Conservation (phyloP, 345 rosid species). For the Sonneratia caseolaris region DNA sequence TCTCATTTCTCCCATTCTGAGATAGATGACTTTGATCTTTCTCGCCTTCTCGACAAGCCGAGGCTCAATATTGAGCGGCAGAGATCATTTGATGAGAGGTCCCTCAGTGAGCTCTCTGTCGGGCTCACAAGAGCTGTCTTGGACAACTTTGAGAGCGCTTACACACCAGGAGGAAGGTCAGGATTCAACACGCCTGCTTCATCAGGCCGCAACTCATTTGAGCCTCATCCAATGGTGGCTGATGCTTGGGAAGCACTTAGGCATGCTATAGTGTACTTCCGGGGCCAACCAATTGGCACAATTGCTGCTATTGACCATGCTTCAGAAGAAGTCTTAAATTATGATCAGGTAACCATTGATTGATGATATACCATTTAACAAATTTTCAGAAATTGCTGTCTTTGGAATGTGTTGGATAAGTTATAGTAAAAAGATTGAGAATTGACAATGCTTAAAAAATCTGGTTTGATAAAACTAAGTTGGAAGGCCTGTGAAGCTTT, state of each 20-base stretch:
- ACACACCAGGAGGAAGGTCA: conserved; percentile 58
- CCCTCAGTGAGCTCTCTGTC: conserved; percentile 74
- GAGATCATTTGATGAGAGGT: conserved; percentile 90
- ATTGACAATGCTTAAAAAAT: not conserved
- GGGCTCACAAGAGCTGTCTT: conserved; percentile 44
- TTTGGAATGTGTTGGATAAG: not conserved
- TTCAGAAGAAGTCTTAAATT: conserved; percentile 88
- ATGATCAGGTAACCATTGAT: conserved; percentile 63
- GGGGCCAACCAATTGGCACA: conserved; percentile 83
- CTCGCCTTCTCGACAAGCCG: conserved; percentile 77
- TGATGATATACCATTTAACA: too few relatives aligned
- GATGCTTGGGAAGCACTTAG: conserved; percentile 96
- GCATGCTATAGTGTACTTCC: conserved; percentile 64
- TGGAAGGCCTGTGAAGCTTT: too few relatives aligned
- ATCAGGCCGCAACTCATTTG: conserved; percentile 74
- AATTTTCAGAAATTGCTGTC: not conserved
- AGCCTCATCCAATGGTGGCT: conserved; percentile 92
- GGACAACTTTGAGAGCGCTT: conserved; percentile 41
- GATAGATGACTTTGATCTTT: conserved; percentile 62
- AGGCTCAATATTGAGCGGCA: conserved; percentile 80
- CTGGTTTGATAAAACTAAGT: too few relatives aligned
- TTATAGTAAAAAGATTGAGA: not conserved
- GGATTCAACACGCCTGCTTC: conserved; percentile 78
- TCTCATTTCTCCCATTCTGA: conserved; percentile 74
- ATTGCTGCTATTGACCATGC: conserved; percentile 90